A percentile compares a stretch with the other conserved stretches of the same genome.
Evolutionary conservation across 2,329 filamentous ascomycete genomes (phyloP).

Genomic region (Neocucurbitaria cava): DNA sequence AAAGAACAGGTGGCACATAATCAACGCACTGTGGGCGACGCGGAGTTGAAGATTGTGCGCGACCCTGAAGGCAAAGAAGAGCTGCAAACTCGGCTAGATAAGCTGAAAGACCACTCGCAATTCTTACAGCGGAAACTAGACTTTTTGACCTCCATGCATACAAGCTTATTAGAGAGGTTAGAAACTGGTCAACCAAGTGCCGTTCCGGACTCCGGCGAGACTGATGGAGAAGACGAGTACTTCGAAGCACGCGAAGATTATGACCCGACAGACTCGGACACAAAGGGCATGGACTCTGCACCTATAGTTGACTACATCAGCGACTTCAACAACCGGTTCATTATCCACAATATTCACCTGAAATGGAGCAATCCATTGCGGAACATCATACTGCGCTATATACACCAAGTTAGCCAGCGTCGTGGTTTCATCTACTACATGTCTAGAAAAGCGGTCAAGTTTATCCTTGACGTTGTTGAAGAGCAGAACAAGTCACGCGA

Average conservation of each 20-base stretch:
- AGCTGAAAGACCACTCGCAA: slow-evolving; percentile 63
- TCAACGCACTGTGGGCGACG: slow-evolving; percentile 73
- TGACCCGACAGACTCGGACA: slow-evolving; percentile 54
- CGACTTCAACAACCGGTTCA: slow-evolving; percentile 98
- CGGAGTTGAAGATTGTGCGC: slow-evolving; percentile 68
- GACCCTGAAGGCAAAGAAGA: slow-evolving; percentile 63
- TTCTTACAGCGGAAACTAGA: slow-evolving; percentile 64
- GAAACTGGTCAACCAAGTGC: slow-evolving; percentile 63
- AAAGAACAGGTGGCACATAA: slow-evolving; percentile 80
- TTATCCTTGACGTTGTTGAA: slow-evolving; percentile 96
- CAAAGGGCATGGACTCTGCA: slow-evolving; percentile 66
- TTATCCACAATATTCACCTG: slow-evolving; percentile 94
- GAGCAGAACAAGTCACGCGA: slow-evolving; percentile 76
- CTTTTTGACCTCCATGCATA: slow-evolving; percentile 65
- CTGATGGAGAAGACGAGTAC: slow-evolving; percentile 53
- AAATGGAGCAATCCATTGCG: slow-evolving; percentile 98
- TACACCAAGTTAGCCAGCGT: slow-evolving; percentile 94
- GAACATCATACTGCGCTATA: slow-evolving; percentile 96
- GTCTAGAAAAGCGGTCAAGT: slow-evolving; percentile 93
- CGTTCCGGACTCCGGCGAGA: slow-evolving; percentile 51
- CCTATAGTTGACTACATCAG: slow-evolving; percentile 83
- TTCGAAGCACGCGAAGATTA: slow-evolving; percentile 63
- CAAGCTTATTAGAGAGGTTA: slow-evolving; percentile 63
- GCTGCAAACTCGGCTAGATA: slow-evolving; percentile 62
- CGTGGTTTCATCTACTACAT: slow-evolving; percentile 98